A percentile compares a stretch with the other conserved stretches of the same genome.
phyloP scores from a whole-genome alignment of 345 rosid species.

The Microthlaspi erraticum region DNA sequence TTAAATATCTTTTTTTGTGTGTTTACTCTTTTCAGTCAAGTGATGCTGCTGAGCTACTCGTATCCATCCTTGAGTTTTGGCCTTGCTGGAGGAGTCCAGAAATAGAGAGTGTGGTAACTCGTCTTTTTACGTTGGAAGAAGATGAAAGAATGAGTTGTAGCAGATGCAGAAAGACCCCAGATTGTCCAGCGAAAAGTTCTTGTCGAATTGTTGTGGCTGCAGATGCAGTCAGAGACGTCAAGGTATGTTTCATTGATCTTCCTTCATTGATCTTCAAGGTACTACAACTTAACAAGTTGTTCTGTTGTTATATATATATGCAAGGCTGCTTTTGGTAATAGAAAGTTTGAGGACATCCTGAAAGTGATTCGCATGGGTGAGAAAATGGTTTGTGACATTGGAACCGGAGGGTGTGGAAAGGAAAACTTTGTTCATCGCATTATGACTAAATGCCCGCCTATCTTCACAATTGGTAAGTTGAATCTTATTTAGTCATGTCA shows the following conservation, averaged over 20 bases:
- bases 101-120: constrained; percentile 24
- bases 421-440: constrained; percentile 6
- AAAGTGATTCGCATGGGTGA: background rate
- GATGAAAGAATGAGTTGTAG: constrained; percentile 33
- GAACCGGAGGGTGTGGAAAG: constrained; percentile 16
- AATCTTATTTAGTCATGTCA: background rate
- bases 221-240: constrained; percentile 37
- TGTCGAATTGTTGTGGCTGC: constrained; percentile 30
- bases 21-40: constrained; percentile 20
- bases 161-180: constrained; percentile 24
- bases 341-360: constrained; percentile 4
- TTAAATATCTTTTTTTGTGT: background rate
- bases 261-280: background rate
- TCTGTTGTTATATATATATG: background rate
- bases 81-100: constrained; percentile 19
- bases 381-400: constrained; percentile 2
- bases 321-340: background rate
- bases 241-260: constrained; percentile 17
- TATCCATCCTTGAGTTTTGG: constrained; percentile 35
- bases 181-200: constrained; percentile 35
- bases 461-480: constrained; percentile 9
- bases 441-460: background rate
- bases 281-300: background rate
- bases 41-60: constrained; percentile 15
- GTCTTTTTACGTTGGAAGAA: constrained; percentile 22